phyloP scores from a whole-genome alignment of 148 eudicot genomes.

The Cornus suecica region DNA sequence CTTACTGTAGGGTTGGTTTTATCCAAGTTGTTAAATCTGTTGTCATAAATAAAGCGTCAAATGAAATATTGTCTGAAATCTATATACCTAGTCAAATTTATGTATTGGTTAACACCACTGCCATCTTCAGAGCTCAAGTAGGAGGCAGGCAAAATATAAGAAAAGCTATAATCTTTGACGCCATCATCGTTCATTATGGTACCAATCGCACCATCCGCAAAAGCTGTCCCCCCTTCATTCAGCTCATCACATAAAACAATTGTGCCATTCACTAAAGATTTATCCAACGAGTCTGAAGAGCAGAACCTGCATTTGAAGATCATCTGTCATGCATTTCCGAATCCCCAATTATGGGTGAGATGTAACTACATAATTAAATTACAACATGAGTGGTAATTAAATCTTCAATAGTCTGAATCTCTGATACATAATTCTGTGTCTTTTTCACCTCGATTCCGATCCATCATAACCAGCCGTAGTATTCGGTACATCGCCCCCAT shows the following conservation, averaged over 20 bases:
- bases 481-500: conserved; percentile 36
- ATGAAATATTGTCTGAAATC: too few species aligned
- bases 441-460: conserved; percentile 16
- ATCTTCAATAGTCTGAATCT: too few species aligned
- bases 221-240: background rate
- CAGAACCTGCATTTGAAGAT: background rate
- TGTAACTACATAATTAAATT: too few species aligned
- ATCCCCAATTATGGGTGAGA: too few species aligned
- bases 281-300: background rate
- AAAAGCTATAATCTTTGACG: conserved; percentile 11
- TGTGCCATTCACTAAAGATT: conserved; percentile 12
- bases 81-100: conserved; percentile 14
- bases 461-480: background rate
- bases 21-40: background rate
- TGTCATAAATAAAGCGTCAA: too few species aligned
- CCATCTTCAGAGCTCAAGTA: conserved; percentile 15
- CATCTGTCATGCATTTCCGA: background rate
- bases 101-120: background rate
- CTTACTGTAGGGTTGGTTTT: conserved; percentile 13
- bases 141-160: conserved; percentile 18
- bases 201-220: conserved; percentile 14
- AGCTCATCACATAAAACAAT: conserved; percentile 26
- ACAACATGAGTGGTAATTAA: too few species aligned
- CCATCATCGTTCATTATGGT: conserved; percentile 17
- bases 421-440: background rate